Percentiles rank a stretch among this genome's conserved stretches.
These are phyloP conservation scores for Eucalyptus tenuipes DNA, from an alignment of 345 rosid species.

Conservation along the genomic window DNA sequence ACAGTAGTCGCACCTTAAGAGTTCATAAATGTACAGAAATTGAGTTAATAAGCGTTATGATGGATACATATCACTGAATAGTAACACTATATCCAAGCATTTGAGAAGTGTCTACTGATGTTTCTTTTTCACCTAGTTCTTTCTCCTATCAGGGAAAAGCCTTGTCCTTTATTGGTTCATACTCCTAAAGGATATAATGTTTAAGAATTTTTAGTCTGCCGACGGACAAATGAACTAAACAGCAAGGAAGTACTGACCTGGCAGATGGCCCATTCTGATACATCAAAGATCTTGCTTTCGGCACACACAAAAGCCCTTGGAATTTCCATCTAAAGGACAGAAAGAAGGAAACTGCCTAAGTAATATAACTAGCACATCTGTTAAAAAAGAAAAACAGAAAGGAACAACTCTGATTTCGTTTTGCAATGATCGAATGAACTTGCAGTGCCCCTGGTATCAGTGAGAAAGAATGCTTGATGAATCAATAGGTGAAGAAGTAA, in stretches of 20 bases:
- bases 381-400: neutral
- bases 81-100: neutral
- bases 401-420: neutral
- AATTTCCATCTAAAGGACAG: constrained; percentile 63
- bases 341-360: neutral
- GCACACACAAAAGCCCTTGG: constrained; percentile 99
- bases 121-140: neutral
- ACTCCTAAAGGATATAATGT: neutral
- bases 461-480: neutral
- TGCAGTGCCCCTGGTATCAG: neutral
- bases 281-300: constrained; percentile 97
- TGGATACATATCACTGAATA: neutral
- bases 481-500: neutral
- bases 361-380: neutral
- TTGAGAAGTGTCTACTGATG: neutral
- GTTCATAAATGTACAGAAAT: neutral
- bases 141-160: neutral
- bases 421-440: neutral
- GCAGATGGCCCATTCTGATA: constrained; percentile 98
- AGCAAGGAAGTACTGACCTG: constrained; percentile 45
- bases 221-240: neutral
- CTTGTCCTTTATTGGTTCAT: neutral
- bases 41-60: neutral
- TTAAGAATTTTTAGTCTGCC: neutral
- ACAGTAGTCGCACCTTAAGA: neutral